These are phyloP conservation scores for Tricholoma hemisulphureum DNA, from an alignment of 768 basidiomycete species.

Conservation along the genomic window DNA sequence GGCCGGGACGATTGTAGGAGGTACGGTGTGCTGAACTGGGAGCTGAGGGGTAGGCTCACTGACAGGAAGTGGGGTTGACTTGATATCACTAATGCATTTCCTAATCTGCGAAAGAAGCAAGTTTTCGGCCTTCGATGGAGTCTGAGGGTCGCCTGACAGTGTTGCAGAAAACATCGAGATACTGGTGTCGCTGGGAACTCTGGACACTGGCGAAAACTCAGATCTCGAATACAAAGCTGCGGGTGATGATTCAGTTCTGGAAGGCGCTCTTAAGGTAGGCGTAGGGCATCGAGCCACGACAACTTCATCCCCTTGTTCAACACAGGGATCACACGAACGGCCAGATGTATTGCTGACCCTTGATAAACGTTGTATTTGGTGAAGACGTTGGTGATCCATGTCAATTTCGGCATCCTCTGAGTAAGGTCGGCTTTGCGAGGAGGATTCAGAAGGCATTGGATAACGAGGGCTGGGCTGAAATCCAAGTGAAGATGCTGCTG, in stretches of 20 bases:
- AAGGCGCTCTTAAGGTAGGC: slow-evolving; percentile 6
- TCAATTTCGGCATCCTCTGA: slow-evolving; percentile 13
- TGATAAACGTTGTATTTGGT: neutral
- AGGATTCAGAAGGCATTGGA: neutral
- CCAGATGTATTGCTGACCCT: neutral
- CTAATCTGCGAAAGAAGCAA: neutral
- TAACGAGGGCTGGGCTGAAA: neutral
- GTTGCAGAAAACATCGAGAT: neutral
- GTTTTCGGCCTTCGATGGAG: neutral
- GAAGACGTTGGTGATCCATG: slow-evolving; percentile 11
- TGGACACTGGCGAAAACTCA: slow-evolving; percentile 7
- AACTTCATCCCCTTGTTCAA: too few relatives aligned
- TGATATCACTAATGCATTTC: neutral
- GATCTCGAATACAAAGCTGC: slow-evolving; percentile 1
- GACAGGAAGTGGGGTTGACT: neutral
- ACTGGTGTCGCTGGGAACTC: neutral
- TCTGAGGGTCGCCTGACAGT: neutral
- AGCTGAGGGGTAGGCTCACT: neutral
- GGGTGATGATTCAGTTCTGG: slow-evolving; percentile 12
- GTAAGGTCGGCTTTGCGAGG: neutral
- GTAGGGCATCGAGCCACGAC: neutral
- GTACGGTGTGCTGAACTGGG: neutral
- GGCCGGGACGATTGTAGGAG: neutral
- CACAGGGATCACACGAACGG: neutral
- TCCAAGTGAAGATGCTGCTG: neutral